Base-by-base conservation (phyloP, 768 basidiomycete genomes). In the Strobilomyces echinocephalus region DNA sequence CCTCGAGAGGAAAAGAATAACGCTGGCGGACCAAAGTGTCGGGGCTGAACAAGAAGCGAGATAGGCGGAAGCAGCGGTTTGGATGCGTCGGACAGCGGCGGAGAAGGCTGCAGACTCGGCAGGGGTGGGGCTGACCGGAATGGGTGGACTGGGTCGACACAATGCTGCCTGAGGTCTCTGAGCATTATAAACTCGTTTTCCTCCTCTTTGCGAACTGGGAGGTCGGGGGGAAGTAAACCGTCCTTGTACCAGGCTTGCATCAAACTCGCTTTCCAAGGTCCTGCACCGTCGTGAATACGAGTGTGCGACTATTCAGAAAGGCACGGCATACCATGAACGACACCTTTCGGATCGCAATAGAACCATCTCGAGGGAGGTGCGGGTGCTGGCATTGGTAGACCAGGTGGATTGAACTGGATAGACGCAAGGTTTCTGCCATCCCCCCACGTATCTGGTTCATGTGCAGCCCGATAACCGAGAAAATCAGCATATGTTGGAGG, bases 191-290 rank as follows among this genome's bases (percentile, higher is more conserved):
- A 92, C 2, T 81, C 82, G 0, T 73, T 61, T 38, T 91, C 90
- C 60, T 85, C 84, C 64, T 91, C 91, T 41, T 84, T 77, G 57
- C 88, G 76, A 14, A 92, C 83, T 4, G 91, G 91, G 8, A 93
- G 79, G 63, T 91, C 88, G 0, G 84, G 85, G 3, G 91, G 91
- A 21, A 93, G 75, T 18, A 91, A 68, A 9, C 87, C 88, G 56
- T 93, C 91, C 63, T 86, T 88, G 64, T 88, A 91, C 90, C 90
- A 93, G 5, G 84, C 80, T 63, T 92, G 89, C 90, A 93, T 93
- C 43, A 91, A 74, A 21, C 83, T 79, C n/a, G 87, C 77, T 63
- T 88, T 89, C 91, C 91, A 92, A 20, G 90, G 91, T 34, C 91
- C 90, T 91, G 15, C 36, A 56, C 43, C 43, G 21, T 20, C 35